A percentile compares a stretch with the other conserved stretches of the same genome.
Evolutionary conservation across 306 rosid genomes (phyloP).

Genomic region (Coriaria nepalensis): DNA sequence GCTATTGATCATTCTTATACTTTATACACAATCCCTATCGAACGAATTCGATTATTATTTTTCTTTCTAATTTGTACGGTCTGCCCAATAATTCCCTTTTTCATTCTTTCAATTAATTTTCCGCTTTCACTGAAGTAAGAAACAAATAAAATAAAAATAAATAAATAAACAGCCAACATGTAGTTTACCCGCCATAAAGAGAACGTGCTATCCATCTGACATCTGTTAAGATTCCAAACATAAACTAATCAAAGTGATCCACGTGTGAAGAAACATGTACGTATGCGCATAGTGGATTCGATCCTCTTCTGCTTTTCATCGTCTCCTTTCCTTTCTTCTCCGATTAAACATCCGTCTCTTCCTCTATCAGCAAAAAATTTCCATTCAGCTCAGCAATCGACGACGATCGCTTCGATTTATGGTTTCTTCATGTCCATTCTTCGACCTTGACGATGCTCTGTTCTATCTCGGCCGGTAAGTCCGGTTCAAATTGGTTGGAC

Average conservation of each 20-base stretch:
- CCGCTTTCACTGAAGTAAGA: too few species aligned
- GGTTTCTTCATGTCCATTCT: neutral
- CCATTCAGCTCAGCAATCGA: neutral
- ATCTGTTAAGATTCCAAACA: neutral
- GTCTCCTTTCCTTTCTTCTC: neutral
- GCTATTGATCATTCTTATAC: too few species aligned
- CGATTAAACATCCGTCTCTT: neutral
- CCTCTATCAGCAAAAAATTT: neutral
- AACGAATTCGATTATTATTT: neutral
- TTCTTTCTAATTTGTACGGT: too few species aligned
- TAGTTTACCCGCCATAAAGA: too few species aligned
- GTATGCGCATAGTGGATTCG: neutral
- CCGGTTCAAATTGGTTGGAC: constrained; percentile 72
- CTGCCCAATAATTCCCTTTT: too few species aligned
- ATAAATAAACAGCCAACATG: too few species aligned
- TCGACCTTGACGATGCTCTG: constrained; percentile 43
- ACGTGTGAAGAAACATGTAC: too few species aligned
- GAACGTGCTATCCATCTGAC: neutral
- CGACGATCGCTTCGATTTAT: neutral
- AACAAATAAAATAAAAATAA: too few species aligned
- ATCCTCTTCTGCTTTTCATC: neutral
- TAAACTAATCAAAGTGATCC: neutral
- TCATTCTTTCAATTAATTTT: too few species aligned
- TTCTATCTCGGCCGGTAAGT: constrained; percentile 41
- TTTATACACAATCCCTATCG: neutral